phyloP scores from a whole-genome alignment of 306 rosid genomes.

The barrel medic (Medicago truncatula) region MtrunA17r5.0-ANR NC_053049.1:11493501-11494000 shows the following conservation, averaged over 20 bases:
- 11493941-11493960: constrained; percentile 40
- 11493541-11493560: constrained; percentile 11
- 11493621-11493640: too few relatives aligned
- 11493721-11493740: background rate
- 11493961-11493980: constrained; percentile 72
- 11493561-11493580: background rate
- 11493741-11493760: background rate
- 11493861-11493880: background rate
- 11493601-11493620: too few relatives aligned
- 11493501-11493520: constrained; percentile 9
- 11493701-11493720: background rate
- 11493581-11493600: background rate
- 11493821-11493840: background rate
- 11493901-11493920: constrained; percentile 21
- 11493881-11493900: constrained; percentile 1
- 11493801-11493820: background rate
- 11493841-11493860: background rate
- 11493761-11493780: background rate
- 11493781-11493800: background rate
- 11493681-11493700: background rate
- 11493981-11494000: constrained; percentile 62
- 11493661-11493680: background rate
- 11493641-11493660: background rate
- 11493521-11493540: constrained; percentile 6
- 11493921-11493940: constrained; percentile 20